Evolutionary conservation across 2,329 filamentous ascomycete genomes (phyloP), one percentile per base, ranked within the genome.

Genomic region (Ascomycota sp.): DNA sequence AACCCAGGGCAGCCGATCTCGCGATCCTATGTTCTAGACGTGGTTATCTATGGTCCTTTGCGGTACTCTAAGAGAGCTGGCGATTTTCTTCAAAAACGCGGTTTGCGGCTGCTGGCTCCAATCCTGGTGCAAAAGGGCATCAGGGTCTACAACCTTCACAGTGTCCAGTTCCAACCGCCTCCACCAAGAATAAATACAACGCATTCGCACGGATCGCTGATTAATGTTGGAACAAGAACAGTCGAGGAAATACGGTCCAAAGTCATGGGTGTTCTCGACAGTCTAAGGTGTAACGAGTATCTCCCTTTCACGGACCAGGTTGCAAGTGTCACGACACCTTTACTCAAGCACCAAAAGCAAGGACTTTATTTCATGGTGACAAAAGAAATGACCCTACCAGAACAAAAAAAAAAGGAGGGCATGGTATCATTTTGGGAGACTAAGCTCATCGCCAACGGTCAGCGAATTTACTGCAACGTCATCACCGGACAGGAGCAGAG

Each of bases 331-430:
- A 63, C 65, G 36, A 83, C 75, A 0, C 62, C 69, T 25, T 57
- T 95, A 12, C 69, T 93, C 30, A 65, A 66, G 37, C 86, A 95
- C 54, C 86, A 95, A 51, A 89, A 81, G 51, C 83, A 93, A 53
- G 86, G 78, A 0, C 64, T 95, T 0, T 71, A 74, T 49, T 95
- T 92, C 49, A 82, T 95, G 76, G 71, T 63, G 8, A 67, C 68
- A 13, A 77, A 80, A 40, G 86, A 95, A 53, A 67, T 70, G 33
- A 66, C 70, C 1, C 62, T 67, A 9, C 59, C 61, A n/a, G 64
- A 64, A 34, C 67, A 69, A 13, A 58, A 60, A 0, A 57, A 62
- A 3, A 69, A 76, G 33, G 64, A 67, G 35, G 63, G 66, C 11
- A 69, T 73, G 39, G 74, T 73, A 34, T 78, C 80, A 0, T 68